Evolutionary conservation across 1,284 basidiomycete species (phyloP).

Genomic region (Amylostereum chailletii): DNA sequence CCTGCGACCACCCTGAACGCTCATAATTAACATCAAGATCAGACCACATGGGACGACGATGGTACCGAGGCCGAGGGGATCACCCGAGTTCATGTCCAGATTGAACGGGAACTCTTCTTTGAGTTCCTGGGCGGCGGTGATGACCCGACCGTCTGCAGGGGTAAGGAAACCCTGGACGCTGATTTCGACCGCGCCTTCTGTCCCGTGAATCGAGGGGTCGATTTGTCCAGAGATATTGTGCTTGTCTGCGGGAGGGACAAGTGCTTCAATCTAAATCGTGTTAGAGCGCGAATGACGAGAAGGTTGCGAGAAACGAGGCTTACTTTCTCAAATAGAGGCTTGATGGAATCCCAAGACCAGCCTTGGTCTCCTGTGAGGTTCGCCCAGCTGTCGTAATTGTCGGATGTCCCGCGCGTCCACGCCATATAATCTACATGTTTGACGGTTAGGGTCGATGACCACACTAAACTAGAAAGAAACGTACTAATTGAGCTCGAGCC

Average conservation of each 20-base stretch:
- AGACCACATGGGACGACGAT: not conserved
- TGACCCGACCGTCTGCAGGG: constrained; percentile 15
- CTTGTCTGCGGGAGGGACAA: constrained; percentile 16
- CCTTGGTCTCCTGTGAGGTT: constrained; percentile 17
- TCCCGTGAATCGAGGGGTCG: constrained; percentile 16
- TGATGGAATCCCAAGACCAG: constrained; percentile 21
- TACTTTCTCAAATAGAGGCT: constrained; percentile 20
- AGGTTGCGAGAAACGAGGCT: not conserved
- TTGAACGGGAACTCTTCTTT: constrained; percentile 16
- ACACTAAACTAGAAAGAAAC: not conserved
- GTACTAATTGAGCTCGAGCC: constrained; percentile 7
- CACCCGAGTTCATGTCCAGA: constrained; percentile 21
- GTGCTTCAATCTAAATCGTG: constrained; percentile 17
- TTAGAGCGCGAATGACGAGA: not conserved
- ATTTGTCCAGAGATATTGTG: constrained; percentile 18
- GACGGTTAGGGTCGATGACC: not conserved
- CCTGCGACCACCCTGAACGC: constrained; percentile 16
- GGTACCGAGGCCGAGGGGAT: constrained; percentile 22
- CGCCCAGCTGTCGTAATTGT: constrained; percentile 20
- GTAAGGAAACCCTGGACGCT: constrained; percentile 18
- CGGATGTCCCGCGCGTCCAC: constrained; percentile 19
- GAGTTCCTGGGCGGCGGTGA: constrained; percentile 16
- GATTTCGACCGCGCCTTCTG: constrained; percentile 16
- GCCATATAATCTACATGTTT: constrained; percentile 3
- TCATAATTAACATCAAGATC: not conserved